A percentile compares a stretch with the other conserved stretches of the same genome.
Conservation (phyloP, 306 rosid genomes). For the Pachyrhizus erosus region DNA sequence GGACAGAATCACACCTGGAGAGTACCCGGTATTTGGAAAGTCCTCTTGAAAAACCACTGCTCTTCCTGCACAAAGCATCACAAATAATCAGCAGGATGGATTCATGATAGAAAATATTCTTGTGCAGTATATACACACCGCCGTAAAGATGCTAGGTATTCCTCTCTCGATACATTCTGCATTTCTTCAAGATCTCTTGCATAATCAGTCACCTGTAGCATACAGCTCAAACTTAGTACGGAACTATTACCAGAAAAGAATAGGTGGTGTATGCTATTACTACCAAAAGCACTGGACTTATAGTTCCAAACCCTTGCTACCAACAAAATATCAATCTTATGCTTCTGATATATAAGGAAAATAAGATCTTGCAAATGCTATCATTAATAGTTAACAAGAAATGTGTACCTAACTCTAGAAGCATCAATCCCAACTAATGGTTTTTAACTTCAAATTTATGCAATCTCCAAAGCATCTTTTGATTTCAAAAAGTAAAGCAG, state of each 20-base stretch:
- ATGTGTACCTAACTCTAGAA: background rate
- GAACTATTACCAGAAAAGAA: background rate
- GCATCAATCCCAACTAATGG: background rate
- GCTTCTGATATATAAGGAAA: background rate
- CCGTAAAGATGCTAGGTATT: conserved; percentile 77
- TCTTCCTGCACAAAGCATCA: conserved; percentile 63
- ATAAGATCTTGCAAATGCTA: conserved; percentile 1
- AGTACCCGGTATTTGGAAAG: conserved; percentile 82
- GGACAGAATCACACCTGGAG: conserved; percentile 58
- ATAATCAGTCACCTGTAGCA: conserved; percentile 77
- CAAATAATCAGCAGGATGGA: conserved; percentile 30
- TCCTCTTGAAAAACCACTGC: conserved; percentile 89
- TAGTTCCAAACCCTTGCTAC: background rate
- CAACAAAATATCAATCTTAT: background rate
- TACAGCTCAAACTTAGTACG: background rate
- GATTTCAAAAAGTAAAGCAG: background rate
- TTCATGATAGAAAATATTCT: conserved; percentile 32
- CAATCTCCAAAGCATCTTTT: background rate
- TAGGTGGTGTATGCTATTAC: background rate
- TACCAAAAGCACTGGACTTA: background rate
- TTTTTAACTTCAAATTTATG: background rate
- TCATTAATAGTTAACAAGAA: background rate
- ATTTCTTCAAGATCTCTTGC: conserved; percentile 83
- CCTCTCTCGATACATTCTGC: conserved; percentile 81
- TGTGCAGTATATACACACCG: conserved; percentile 51